These are phyloP conservation scores for Eutrema heterophyllum DNA, from an alignment of 345 rosid genomes.

Conservation along the genomic window DNA sequence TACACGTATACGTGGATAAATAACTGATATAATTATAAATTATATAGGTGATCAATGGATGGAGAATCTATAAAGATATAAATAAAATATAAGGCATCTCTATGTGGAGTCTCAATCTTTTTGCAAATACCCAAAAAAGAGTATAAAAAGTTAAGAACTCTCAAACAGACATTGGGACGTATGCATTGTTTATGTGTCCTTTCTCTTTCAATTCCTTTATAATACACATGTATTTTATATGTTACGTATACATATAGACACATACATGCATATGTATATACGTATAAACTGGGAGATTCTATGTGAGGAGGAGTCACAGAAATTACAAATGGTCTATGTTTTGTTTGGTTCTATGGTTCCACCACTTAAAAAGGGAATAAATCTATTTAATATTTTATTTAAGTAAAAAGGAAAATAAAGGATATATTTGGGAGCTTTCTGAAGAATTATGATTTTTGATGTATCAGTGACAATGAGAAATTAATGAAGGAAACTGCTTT, in stretches of 20 bases:
- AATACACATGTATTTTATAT: background rate
- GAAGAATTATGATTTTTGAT: background rate
- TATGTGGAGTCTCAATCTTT: constrained; percentile 32
- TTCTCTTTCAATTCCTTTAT: constrained; percentile 2
- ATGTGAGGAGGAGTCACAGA: constrained; percentile 7
- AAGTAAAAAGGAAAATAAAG: constrained; percentile 12
- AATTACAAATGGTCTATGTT: constrained; percentile 7
- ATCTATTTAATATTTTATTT: background rate
- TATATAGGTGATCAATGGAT: constrained; percentile 4
- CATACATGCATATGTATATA: background rate
- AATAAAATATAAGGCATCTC: constrained; percentile 26
- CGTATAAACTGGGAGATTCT: constrained; percentile 13
- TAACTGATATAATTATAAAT: background rate
- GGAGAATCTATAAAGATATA: constrained; percentile 28
- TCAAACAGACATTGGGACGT: constrained; percentile 23
- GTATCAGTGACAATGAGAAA: constrained; percentile 11
- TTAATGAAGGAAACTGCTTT: constrained; percentile 26
- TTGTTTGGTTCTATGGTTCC: constrained; percentile 9
- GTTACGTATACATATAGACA: background rate
- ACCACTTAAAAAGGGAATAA: constrained; percentile 13
- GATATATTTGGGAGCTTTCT: constrained; percentile 17
- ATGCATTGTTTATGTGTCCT: constrained; percentile 25
- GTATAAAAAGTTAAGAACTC: constrained; percentile 15
- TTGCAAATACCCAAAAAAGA: constrained; percentile 30
- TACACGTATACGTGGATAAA: background rate